A percentile compares a stretch with the other conserved stretches of the same genome.
These are phyloP conservation scores for Trypanosoma boissoni DNA, from an alignment of 208 protist genomes.

Conservation along the genomic window DNA sequence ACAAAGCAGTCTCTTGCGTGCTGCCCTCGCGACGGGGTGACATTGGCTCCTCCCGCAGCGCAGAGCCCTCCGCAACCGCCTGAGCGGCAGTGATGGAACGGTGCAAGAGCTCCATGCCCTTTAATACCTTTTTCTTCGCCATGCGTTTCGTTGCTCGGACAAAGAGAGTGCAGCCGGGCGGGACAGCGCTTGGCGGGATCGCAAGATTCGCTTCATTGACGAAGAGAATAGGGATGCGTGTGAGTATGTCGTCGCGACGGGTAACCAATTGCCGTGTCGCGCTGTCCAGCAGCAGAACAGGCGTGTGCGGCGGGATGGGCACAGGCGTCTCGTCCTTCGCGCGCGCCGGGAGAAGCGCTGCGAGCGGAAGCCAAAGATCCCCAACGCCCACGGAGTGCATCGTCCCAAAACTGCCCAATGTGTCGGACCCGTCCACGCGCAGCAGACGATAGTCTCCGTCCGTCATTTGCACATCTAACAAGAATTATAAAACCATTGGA, in stretches of 20 bases:
- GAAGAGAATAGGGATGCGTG: conserved; percentile 25
- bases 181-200: conserved; percentile 32
- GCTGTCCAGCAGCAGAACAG: conserved; percentile 40
- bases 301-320: conserved; percentile 27
- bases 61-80: conserved; percentile 36
- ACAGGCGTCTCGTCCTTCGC: conserved; percentile 26
- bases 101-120: conserved; percentile 41
- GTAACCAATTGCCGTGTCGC: conserved; percentile 27
- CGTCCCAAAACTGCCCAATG: conserved; percentile 32
- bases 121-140: conserved; percentile 31
- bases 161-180: conserved; percentile 41
- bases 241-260: conserved; percentile 31
- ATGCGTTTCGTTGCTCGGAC: conserved; percentile 44
- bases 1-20: conserved; percentile 7
- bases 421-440: conserved; percentile 14
- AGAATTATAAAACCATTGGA: no score
- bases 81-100: conserved; percentile 23
- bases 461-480: no score
- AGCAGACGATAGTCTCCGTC: conserved; percentile 7
- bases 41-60: background rate
- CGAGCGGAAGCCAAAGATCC: conserved; percentile 64
- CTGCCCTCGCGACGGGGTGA: background rate
- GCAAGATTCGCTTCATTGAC: conserved; percentile 18
- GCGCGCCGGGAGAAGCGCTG: conserved; percentile 17
- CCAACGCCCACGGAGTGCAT: conserved; percentile 19